Evolutionary conservation across 1,284 basidiomycete species (phyloP).

Genomic region (Malassezia sp.): DNA sequence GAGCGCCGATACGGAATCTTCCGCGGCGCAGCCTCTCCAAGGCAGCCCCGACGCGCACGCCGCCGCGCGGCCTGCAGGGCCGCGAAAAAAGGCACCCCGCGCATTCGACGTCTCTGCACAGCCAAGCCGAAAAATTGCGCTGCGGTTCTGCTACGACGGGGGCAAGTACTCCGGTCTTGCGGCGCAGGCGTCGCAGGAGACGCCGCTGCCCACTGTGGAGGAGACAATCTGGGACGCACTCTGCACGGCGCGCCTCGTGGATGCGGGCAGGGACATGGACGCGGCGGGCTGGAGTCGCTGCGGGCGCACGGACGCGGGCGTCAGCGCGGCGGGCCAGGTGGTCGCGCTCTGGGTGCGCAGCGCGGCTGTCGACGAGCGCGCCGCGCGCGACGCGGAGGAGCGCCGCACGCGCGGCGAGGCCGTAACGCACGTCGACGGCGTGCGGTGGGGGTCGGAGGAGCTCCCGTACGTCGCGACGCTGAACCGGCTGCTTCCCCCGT

Average conservation of each 20-base stretch:
- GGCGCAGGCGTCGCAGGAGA: conserved; percentile 47
- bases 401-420: conserved; percentile 1
- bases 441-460: too few species aligned
- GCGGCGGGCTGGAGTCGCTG: conserved; percentile 78
- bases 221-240: conserved; percentile 68
- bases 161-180: conserved; percentile 84
- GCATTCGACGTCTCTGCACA: conserved; percentile 59
- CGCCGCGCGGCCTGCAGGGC: too few species aligned
- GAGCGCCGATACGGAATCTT: background rate
- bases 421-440: background rate
- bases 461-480: conserved; percentile 68
- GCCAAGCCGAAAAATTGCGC: conserved; percentile 70
- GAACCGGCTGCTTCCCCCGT: conserved; percentile 77
- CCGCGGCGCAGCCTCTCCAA: background rate
- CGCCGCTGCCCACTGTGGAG: conserved; percentile 75
- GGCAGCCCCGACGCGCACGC: too few species aligned
- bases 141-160: conserved; percentile 84
- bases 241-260: conserved; percentile 31
- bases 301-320: conserved; percentile 86
- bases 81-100: conserved; percentile 10
- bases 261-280: conserved; percentile 28
- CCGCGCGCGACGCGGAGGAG: conserved; percentile 5
- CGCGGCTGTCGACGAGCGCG: conserved; percentile 32
- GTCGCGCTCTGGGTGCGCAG: conserved; percentile 63
- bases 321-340: conserved; percentile 88